Base-by-base conservation (phyloP, 2,329 filamentous ascomycete genomes). In the Pseudomassariella vexata region DNA sequence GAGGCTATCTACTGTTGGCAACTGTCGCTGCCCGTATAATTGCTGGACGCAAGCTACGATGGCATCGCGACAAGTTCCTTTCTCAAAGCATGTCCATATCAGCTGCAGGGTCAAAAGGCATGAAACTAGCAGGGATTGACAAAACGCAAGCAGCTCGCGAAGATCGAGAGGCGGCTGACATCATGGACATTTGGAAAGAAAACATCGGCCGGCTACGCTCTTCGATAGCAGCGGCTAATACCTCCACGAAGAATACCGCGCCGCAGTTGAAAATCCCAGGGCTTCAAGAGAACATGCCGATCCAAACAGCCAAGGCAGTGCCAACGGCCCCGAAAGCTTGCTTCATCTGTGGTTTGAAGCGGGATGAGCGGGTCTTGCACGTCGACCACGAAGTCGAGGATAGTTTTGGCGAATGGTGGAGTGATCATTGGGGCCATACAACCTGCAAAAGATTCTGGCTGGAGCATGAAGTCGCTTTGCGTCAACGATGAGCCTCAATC, bases 371-470 rank as follows among this genome's bases (percentile, higher is more conserved):
- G 30, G 68, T 95, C 9, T 57, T 64, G 14, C 86, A 80, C 50
- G 73, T 92, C 20, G 88, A 94, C 49, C 65, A 79, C 32, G 70
- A 80, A 17, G 77, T 94, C 7, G 80, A 90, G 48, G 90, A 96
- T 56, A 88, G 84, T 55, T 95, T 95, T 65, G 88, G 87, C 9
- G 90, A 96, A 63, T 96, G 88, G 86, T 96, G 90, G 90, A 68
- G 83, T 24, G 88, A 95, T 27, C 82, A 90, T 55, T 89, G 87
- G 82, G 86, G 82, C 0, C 84, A 89, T 58, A 66, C 76, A 40
- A 74, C 76, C 14, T 96, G 90, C 59, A 76, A 76, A 53, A 82
- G 83, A 40, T 95, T 95, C 51, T 96, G 90, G 90, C 63, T 82
- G 37, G 69, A 82, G 46, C 82, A 94, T 55, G 84, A 85, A 55